Evolutionary conservation across 2,329 filamentous ascomycete species (phyloP), one percentile per base, ranked within the genome.

Genomic region (Trichoderma lentiforme): DNA sequence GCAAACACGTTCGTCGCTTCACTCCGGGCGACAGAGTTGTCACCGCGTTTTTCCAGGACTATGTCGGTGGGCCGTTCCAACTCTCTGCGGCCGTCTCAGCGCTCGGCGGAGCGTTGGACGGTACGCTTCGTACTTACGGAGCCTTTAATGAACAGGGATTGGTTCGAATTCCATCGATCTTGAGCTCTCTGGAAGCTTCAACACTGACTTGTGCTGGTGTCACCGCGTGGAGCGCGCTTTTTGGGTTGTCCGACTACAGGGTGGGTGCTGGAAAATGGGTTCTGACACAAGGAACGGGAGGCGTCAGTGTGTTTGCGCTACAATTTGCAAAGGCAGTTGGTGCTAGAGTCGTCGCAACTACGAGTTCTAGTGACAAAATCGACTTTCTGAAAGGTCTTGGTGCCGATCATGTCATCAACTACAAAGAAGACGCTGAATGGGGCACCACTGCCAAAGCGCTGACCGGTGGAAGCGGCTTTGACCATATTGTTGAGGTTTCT

Each of bases 281-380:
- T 12, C 32, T 68, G 24, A 68, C 53, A 1, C 65, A 68, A 12
- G 65, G 65, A 8, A 68, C 65, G 3, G 65, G 65, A 58, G 65
- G 65, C 14, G 65, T 68, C 34, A 68, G 65, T 8, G 53, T 68
- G 11, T 68, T 68, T 68, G 65, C 65, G 3, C 53, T 68, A 36
- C 65, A 68, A 6, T 47, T 58, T 32, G 65, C 65, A 18, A 68
- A 68, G 24, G 65, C 65, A 21, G 53, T 47, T 34, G 53, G 65
- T 32, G 65, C 51, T 2, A 68, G 34, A 68, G 65, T 68, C 34
- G 58, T 68, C 21, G 65, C 51, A 43, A 68, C 65, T 21, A 68
- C 65, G 11, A 24, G 65, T 21, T 68, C 65, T 4, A 68, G 21
- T 6, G 34, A 58, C n/a, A 68, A 68, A 43, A 3, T 68, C 4